phyloP scores from a whole-genome alignment of 164 flowering plant genomes.

The Cinnamomum chago region DNA sequence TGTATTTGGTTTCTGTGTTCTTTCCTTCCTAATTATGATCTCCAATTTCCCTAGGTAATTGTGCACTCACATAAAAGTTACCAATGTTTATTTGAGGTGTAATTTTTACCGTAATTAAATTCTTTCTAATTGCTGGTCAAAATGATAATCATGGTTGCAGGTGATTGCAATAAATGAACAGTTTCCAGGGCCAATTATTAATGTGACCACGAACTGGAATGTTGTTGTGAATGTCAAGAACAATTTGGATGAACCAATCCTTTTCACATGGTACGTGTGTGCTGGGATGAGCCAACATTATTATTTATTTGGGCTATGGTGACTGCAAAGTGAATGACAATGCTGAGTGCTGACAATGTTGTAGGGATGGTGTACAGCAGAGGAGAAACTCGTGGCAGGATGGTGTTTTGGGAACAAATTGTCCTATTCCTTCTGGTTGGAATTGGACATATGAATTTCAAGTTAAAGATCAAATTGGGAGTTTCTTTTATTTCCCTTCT shows the following conservation, averaged over 20 bases:
- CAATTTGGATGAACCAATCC: constrained; percentile 82
- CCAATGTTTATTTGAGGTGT: not conserved
- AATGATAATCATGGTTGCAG: constrained; percentile 31
- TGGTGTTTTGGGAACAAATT: constrained; percentile 92
- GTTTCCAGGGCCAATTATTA: constrained; percentile 90
- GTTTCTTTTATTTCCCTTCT: constrained; percentile 93
- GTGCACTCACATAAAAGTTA: too few species aligned
- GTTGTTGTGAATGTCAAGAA: constrained; percentile 86
- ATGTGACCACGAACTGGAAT: constrained; percentile 94
- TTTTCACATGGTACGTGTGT: constrained; percentile 70
- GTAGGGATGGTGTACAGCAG: constrained; percentile 90
- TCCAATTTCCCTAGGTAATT: too few species aligned
- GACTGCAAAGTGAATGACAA: not conserved
- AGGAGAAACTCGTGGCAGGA: constrained; percentile 96
- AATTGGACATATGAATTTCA: constrained; percentile 95
- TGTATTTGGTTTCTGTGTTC: too few species aligned
- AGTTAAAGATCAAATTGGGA: constrained; percentile 95
- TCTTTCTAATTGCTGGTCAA: constrained; percentile 1
- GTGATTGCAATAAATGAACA: constrained; percentile 79
- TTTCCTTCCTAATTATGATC: too few species aligned
- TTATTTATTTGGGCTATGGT: not conserved
- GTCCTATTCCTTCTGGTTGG: constrained; percentile 94
- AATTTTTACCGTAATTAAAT: not conserved
- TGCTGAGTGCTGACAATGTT: constrained; percentile 22
- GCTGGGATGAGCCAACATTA: not conserved